A percentile compares a stretch with the other conserved stretches of the same genome.
Evolutionary conservation across 495 filamentous ascomycete genomes (phyloP).

Genomic region (Neurospora terricola): DNA sequence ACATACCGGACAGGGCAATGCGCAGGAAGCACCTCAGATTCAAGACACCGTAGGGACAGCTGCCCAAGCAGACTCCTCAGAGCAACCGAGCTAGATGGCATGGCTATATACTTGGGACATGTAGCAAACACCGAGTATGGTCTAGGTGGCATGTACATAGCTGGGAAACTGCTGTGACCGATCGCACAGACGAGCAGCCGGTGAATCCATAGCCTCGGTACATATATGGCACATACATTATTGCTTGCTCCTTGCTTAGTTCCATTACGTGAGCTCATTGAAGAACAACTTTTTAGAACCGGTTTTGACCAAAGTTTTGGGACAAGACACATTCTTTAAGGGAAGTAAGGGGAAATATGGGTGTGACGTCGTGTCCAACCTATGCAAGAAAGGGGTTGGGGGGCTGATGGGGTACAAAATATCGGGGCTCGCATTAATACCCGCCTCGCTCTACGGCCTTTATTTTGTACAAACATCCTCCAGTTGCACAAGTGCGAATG

Average conservation of each 20-base stretch:
- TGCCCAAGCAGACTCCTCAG: neutral
- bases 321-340: no score
- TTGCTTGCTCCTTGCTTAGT: no score
- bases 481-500: no score
- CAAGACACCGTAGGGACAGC: neutral
- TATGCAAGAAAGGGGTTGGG: no score
- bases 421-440: no score
- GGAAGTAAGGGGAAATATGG: no score
- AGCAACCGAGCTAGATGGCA: neutral
- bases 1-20: neutral
- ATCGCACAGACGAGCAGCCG: neutral
- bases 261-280: neutral
- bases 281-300: neutral
- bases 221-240: neutral
- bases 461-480: no score
- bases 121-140: no score
- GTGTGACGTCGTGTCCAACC: no score
- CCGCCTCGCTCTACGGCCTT: no score
- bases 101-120: neutral
- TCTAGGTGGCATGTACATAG: neutral
- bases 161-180: neutral
- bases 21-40: neutral
- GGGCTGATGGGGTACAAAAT: no score
- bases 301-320: no score
- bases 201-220: neutral